These are phyloP conservation scores for Krasilnikovozyma curviuscula DNA, from an alignment of 768 basidiomycete genomes.

Conservation along the genomic window DNA sequence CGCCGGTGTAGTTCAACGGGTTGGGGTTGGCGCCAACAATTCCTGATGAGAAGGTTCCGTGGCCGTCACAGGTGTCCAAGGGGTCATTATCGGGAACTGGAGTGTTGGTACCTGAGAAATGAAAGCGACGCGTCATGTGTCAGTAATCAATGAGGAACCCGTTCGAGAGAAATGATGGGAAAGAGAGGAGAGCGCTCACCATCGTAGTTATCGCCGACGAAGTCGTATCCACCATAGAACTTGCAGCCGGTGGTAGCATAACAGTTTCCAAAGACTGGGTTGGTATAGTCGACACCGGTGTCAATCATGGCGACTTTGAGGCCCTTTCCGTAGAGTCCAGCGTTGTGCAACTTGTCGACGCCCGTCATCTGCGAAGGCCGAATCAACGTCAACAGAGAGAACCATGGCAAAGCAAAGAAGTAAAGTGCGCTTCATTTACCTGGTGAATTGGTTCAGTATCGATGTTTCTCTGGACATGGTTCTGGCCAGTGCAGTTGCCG, in stretches of 20 bases:
- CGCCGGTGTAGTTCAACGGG: constrained; percentile 46
- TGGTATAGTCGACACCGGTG: constrained; percentile 23
- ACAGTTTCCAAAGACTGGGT: constrained; percentile 25
- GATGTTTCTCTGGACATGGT: no score
- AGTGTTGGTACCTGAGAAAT: constrained; percentile 18
- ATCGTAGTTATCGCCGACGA: constrained; percentile 13
- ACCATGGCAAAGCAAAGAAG: no score
- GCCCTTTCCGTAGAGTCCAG: constrained; percentile 43
- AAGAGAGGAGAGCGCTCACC: background rate
- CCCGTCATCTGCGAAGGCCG: constrained; percentile 23
- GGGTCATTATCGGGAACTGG: constrained; percentile 23
- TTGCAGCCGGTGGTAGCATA: constrained; percentile 24
- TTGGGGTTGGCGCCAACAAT: constrained; percentile 47
- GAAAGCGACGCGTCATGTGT: no score
- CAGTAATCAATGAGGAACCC: no score
- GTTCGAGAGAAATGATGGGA: no score
- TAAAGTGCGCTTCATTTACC: no score
- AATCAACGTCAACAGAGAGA: no score
- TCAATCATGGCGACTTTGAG: constrained; percentile 50
- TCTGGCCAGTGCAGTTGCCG: no score
- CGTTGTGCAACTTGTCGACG: constrained; percentile 45
- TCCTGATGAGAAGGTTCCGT: constrained; percentile 30
- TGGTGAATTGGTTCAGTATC: no score
- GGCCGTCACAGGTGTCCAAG: constrained; percentile 22
- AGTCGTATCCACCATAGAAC: constrained; percentile 26